Conservation (phyloP, 768 basidiomycete species). For the Leccinum variicolor region DNA sequence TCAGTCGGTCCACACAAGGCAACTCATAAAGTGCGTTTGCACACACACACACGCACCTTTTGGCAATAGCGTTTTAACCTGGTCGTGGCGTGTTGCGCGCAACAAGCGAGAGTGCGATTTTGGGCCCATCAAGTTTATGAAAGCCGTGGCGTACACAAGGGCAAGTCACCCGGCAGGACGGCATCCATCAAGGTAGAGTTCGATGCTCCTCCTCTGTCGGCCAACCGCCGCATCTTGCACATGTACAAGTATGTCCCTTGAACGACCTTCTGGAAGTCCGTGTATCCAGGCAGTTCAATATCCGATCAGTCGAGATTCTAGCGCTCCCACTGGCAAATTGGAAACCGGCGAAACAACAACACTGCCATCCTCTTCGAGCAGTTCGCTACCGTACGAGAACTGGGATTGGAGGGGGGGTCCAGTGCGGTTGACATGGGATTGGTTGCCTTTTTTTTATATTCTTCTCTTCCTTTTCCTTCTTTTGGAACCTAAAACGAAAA, state of each 20-base stretch:
- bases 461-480: background rate
- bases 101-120: conserved; percentile 16
- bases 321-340: conserved; percentile 19
- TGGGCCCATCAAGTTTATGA: conserved; percentile 18
- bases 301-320: conserved; percentile 31
- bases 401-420: background rate
- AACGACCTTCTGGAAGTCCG: conserved; percentile 25
- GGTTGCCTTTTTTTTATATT: background rate
- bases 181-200: background rate
- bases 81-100: conserved; percentile 14
- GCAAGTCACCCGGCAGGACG: background rate
- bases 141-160: conserved; percentile 18
- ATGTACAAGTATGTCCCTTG: conserved; percentile 14
- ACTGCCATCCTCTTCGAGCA: conserved; percentile 15
- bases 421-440: conserved; percentile 8
- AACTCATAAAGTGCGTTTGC: conserved; percentile 1
- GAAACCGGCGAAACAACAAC: conserved; percentile 9
- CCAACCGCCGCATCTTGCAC: conserved; percentile 9
- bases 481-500: conserved; percentile 1
- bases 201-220: conserved; percentile 14
- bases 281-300: conserved; percentile 28
- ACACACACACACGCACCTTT: conserved; percentile 13
- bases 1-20: conserved; percentile 4
- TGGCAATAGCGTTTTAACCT: conserved; percentile 1
- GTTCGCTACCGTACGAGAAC: conserved; percentile 11